These are phyloP conservation scores for Blumeria hordei DNA, from an alignment of 2,329 filamentous ascomycete genomes.

Conservation along the genomic window DNA sequence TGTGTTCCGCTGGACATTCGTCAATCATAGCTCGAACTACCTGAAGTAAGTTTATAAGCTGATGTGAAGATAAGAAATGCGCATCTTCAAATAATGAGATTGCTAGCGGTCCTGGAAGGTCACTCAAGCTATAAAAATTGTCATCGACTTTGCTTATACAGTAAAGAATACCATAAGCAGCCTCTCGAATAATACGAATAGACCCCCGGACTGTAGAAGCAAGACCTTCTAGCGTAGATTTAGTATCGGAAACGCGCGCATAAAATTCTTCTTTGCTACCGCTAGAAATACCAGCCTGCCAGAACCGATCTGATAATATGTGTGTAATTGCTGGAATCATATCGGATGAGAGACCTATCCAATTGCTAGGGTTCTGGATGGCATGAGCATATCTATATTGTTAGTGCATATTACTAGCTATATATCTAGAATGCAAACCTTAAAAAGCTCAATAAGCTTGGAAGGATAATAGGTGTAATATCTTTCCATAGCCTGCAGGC, in stretches of 20 bases:
- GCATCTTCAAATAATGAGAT: constrained; percentile 67
- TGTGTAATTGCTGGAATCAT: constrained; percentile 55
- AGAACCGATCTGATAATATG: constrained; percentile 84
- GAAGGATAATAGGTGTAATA: constrained; percentile 59
- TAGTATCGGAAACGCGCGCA: constrained; percentile 69
- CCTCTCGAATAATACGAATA: constrained; percentile 72
- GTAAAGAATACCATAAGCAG: constrained; percentile 82
- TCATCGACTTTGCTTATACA: constrained; percentile 73
- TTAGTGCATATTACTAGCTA: neutral
- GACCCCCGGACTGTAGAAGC: constrained; percentile 81
- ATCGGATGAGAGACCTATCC: constrained; percentile 51
- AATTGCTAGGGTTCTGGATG: constrained; percentile 69
- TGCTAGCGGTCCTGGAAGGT: constrained; percentile 62
- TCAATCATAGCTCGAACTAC: constrained; percentile 75
- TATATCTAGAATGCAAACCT: constrained; percentile 15
- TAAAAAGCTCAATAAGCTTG: constrained; percentile 62
- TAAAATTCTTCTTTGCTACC: constrained; percentile 96
- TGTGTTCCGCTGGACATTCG: constrained; percentile 60
- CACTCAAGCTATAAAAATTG: constrained; percentile 74
- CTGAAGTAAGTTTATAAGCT: constrained; percentile 81
- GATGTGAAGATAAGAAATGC: constrained; percentile 65
- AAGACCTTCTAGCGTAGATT: constrained; percentile 72
- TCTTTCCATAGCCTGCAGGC: constrained; percentile 70
- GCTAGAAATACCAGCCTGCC: constrained; percentile 91
- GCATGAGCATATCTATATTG: constrained; percentile 54